These are phyloP conservation scores for Ammopiptanthus mongolicus DNA, from an alignment of 306 rosid genomes.

Conservation along the genomic window DNA sequence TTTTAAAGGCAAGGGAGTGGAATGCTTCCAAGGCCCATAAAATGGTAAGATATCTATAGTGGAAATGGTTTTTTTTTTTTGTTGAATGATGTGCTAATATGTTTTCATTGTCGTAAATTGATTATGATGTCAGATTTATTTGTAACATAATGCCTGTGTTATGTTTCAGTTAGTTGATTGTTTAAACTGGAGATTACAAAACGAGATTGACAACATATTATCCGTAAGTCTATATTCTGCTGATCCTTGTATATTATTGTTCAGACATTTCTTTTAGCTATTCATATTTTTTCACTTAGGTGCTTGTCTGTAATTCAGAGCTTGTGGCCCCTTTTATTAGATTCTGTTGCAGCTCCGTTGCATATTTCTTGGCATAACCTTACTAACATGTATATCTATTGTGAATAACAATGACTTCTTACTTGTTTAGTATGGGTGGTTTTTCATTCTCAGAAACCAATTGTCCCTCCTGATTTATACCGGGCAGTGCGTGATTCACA, in stretches of 20 bases:
- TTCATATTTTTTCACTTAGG: not conserved
- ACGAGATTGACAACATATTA: slow-evolving; percentile 80
- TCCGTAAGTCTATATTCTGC: slow-evolving; percentile 45
- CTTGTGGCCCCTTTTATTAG: not conserved
- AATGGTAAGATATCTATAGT: slow-evolving; percentile 51
- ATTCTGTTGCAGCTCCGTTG: not conserved
- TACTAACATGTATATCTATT: not conserved
- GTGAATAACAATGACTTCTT: slow-evolving; percentile 11
- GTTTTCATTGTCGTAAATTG: not conserved
- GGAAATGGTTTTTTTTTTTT: not conserved
- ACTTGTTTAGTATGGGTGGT: slow-evolving; percentile 13
- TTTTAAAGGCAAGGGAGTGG: slow-evolving; percentile 91
- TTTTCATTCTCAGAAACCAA: slow-evolving; percentile 72
- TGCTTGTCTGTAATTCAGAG: not conserved
- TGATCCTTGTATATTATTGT: slow-evolving; percentile 7
- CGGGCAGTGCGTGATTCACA: slow-evolving; percentile 84
- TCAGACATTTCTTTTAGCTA: not conserved
- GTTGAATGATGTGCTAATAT: slow-evolving; percentile 6
- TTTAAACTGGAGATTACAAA: slow-evolving; percentile 86
- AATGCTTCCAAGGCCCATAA: slow-evolving; percentile 76
- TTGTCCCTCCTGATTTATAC: slow-evolving; percentile 68
- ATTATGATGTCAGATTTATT: slow-evolving; percentile 15
- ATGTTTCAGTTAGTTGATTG: slow-evolving; percentile 71
- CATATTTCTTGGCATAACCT: slow-evolving; percentile 12
- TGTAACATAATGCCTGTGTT: slow-evolving; percentile 2